phyloP scores from a whole-genome alignment of 2,329 filamentous ascomycete genomes.

The Cryphonectria carpinicola region DNA sequence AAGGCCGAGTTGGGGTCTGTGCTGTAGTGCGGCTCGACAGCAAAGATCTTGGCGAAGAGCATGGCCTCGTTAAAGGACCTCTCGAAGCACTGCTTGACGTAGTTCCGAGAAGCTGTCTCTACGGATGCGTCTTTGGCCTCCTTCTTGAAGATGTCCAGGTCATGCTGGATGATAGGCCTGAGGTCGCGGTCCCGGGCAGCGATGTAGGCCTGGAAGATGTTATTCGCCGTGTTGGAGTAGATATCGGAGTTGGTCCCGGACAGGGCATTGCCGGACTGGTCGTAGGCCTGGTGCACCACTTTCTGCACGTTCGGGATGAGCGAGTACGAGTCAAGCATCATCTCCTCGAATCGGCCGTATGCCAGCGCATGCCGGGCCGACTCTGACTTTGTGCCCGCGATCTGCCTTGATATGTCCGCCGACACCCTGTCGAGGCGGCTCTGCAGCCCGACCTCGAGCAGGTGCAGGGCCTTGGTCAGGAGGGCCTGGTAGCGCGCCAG shows the following conservation, averaged over 20 bases:
- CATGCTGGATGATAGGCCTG: conserved; percentile 55
- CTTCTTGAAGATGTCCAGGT: conserved; percentile 57
- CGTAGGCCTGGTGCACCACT: conserved; percentile 56
- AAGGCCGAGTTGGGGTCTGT: conserved; percentile 55
- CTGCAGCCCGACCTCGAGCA: conserved; percentile 62
- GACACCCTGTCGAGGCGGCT: conserved; percentile 57
- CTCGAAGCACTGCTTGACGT: conserved; percentile 64
- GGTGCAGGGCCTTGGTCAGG: conserved; percentile 67
- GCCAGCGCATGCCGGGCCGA: conserved; percentile 63
- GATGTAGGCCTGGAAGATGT: conserved; percentile 58
- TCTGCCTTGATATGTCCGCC: conserved; percentile 57
- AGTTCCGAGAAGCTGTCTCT: conserved; percentile 61
- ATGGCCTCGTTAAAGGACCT: conserved; percentile 58
- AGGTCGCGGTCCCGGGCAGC: conserved; percentile 58
- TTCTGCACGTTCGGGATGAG: conserved; percentile 60
- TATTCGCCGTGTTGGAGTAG: conserved; percentile 58
- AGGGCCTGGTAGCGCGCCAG: conserved; percentile 84
- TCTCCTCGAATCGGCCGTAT: conserved; percentile 63
- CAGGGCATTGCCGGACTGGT: conserved; percentile 52
- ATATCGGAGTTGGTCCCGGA: conserved; percentile 51
- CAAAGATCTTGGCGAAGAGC: conserved; percentile 60
- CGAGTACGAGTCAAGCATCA: conserved; percentile 59
- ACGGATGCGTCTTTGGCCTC: conserved; percentile 53
- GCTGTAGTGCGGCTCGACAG: conserved; percentile 58
- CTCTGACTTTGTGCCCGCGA: conserved; percentile 59